phyloP scores from a whole-genome alignment of 352 stramenopile genomes.

The Phytophthora sansomeana region DNA sequence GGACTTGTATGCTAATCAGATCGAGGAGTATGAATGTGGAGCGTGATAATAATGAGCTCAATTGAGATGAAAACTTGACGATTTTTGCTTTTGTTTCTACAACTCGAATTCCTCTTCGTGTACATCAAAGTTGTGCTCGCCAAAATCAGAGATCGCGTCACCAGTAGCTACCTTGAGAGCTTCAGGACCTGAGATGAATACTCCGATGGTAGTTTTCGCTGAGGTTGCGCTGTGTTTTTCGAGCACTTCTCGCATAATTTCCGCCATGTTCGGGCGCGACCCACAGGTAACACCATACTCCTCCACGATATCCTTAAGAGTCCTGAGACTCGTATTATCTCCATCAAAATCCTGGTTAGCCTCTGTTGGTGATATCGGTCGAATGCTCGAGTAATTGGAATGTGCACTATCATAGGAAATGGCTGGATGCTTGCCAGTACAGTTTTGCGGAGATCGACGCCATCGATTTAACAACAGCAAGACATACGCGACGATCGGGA shows the following conservation, averaged over 20 bases:
- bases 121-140: conserved; percentile 28
- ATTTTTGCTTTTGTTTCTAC: conserved; percentile 13
- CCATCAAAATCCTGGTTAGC: not conserved
- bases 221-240: conserved; percentile 6
- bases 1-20: too few species aligned
- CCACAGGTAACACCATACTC: conserved; percentile 38
- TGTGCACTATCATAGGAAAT: conserved; percentile 4
- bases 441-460: conserved; percentile 3
- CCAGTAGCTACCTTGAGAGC: conserved; percentile 40
- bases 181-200: conserved; percentile 54
- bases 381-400: conserved; percentile 32
- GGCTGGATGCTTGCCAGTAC: conserved; percentile 10
- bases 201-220: conserved; percentile 27
- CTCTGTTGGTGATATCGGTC: conserved; percentile 19
- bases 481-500: conserved; percentile 36
- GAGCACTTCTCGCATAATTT: conserved; percentile 42
- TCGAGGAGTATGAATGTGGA: too few species aligned
- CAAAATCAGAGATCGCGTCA: conserved; percentile 27
- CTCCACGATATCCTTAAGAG: conserved; percentile 38
- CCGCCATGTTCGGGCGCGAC: conserved; percentile 39
- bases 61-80: not conserved
- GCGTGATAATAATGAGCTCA: not conserved
- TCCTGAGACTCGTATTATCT: conserved; percentile 24
- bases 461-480: conserved; percentile 32
- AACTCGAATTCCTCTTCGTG: conserved; percentile 44